Conservation (phyloP, 2,329 filamentous ascomycete genomes). For the Fusarium drepaniforme region DNA sequence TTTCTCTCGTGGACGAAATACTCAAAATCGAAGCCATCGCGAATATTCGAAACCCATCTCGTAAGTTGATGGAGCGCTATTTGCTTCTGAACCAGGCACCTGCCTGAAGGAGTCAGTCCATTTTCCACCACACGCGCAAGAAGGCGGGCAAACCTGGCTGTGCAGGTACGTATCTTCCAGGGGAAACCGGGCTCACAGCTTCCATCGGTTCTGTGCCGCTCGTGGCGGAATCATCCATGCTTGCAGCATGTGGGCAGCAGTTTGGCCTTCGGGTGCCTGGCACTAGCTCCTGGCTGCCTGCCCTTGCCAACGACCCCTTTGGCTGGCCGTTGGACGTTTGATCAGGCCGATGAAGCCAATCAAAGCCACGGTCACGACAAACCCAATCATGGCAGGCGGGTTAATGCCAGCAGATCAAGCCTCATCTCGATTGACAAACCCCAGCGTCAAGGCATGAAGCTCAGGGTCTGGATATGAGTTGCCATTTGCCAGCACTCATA, state of each 20-base stretch:
- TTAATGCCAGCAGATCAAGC: conserved; percentile 1
- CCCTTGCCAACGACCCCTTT: conserved; percentile 20
- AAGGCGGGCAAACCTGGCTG: background rate
- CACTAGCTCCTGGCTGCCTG: conserved; percentile 22
- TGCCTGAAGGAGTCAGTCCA: conserved; percentile 6
- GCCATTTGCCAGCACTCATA: background rate
- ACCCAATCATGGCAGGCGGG: conserved; percentile 22
- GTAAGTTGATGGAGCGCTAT: conserved; percentile 8
- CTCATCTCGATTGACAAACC: conserved; percentile 29
- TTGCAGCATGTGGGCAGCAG: background rate
- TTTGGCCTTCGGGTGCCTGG: conserved; percentile 38
- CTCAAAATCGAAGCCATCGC: background rate
- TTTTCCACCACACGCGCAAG: background rate
- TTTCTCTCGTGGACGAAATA: background rate
- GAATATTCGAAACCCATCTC: conserved; percentile 10
- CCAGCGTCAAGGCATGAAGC: conserved; percentile 18
- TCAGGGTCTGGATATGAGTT: background rate
- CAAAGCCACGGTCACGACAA: background rate
- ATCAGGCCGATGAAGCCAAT: conserved; percentile 12
- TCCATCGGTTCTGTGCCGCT: conserved; percentile 1
- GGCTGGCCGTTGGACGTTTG: conserved; percentile 21
- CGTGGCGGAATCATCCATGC: conserved; percentile 17
- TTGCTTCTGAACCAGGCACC: background rate
- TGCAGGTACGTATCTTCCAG: conserved; percentile 8
- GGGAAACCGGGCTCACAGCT: conserved; percentile 25